These are phyloP conservation scores for Nyctanthes arbortristis DNA, from an alignment of 257 asterid genomes.

Conservation along the genomic window DNA sequence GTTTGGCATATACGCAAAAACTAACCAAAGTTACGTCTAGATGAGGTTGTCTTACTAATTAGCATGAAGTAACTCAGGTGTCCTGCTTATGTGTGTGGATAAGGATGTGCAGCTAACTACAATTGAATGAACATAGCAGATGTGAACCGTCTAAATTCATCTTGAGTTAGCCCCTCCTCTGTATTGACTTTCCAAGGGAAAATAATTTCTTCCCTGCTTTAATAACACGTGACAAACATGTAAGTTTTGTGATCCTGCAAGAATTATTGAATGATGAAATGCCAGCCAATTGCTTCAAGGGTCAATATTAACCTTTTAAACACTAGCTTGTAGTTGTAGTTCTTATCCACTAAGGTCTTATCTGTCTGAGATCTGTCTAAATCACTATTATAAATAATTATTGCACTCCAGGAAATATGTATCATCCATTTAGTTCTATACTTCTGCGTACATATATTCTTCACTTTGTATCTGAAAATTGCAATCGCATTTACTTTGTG, in stretches of 20 bases:
- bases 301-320: background rate
- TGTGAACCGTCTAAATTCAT: background rate
- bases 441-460: background rate
- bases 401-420: background rate
- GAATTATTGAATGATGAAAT: slow-evolving; percentile 28
- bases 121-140: too few species aligned
- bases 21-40: background rate
- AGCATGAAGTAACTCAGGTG: background rate
- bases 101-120: background rate
- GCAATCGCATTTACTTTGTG: background rate
- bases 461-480: slow-evolving; percentile 6
- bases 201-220: background rate
- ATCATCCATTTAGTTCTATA: background rate
- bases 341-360: background rate
- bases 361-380: background rate
- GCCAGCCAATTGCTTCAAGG: background rate
- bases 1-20: background rate
- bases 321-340: background rate
- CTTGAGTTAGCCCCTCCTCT: background rate
- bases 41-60: background rate
- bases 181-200: background rate
- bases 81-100: background rate
- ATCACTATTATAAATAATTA: background rate
- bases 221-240: background rate
- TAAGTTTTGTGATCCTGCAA: background rate